phyloP scores from a whole-genome alignment of 106 monocot genomes.

The Narthecium ossifragum region DNA sequence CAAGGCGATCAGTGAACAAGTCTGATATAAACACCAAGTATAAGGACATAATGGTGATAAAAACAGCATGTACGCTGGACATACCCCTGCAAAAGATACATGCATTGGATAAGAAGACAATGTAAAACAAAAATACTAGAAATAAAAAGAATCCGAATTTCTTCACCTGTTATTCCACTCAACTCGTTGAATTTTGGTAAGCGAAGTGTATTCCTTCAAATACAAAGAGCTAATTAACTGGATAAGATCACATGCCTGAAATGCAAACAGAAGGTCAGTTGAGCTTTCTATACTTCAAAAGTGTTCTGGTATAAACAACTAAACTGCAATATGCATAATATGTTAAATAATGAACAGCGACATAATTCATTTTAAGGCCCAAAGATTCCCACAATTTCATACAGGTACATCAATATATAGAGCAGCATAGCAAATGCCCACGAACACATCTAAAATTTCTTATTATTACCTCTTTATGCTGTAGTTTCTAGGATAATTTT shows the following conservation, averaged over 20 bases:
- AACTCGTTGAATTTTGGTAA: slow-evolving; percentile 67
- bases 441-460: no score
- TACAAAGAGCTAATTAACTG: slow-evolving; percentile 61
- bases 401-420: no score
- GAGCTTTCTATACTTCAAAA: no score
- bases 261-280: neutral
- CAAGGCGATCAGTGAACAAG: slow-evolving; percentile 44
- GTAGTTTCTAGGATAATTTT: no score
- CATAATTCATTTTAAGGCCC: no score
- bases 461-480: no score
- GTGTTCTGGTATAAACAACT: neutral
- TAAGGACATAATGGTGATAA: slow-evolving; percentile 59
- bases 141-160: neutral
- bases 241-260: slow-evolving; percentile 70
- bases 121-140: neutral
- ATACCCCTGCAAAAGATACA: slow-evolving; percentile 65
- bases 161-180: slow-evolving; percentile 94
- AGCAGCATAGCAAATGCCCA: no score
- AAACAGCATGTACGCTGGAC: slow-evolving; percentile 84
- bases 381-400: neutral
- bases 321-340: neutral
- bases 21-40: slow-evolving; percentile 69
- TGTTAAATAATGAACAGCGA: neutral
- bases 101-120: neutral
- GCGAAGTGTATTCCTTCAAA: slow-evolving; percentile 55